Percentiles rank a stretch among this genome's conserved stretches.
Evolutionary conservation across 345 rosid species (phyloP).

Genomic region (Acer yangbiense): DNA sequence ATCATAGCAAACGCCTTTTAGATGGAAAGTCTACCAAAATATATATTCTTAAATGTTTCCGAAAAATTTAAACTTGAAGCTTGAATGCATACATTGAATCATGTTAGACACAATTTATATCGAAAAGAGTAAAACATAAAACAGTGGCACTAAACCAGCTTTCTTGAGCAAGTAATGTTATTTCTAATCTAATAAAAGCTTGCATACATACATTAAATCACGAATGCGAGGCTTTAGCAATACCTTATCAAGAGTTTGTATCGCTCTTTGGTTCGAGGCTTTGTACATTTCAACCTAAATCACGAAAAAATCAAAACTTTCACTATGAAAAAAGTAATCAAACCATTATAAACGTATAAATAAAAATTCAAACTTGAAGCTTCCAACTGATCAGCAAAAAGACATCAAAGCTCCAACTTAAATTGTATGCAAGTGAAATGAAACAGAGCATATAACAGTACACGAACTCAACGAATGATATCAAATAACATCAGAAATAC

Average conservation of each 20-base stretch:
- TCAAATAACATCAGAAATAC: background rate
- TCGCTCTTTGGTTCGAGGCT: constrained; percentile 69
- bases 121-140: background rate
- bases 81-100: background rate
- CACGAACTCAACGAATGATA: background rate
- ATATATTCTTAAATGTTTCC: background rate
- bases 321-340: background rate
- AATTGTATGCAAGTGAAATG: background rate
- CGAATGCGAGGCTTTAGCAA: background rate
- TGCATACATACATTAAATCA: background rate
- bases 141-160: background rate
- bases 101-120: background rate
- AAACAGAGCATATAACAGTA: background rate
- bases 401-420: background rate
- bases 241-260: constrained; percentile 79
- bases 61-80: background rate
- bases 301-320: background rate
- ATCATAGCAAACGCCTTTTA: background rate
- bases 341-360: background rate
- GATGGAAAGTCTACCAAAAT: background rate
- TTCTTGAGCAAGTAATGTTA: background rate
- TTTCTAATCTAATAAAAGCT: background rate
- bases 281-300: constrained; percentile 65
- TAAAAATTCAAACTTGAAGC: background rate
- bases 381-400: background rate